These are phyloP conservation scores for Nectriaceae sp. DNA, from an alignment of 2,329 filamentous ascomycete genomes.

Conservation along the genomic window DNA sequence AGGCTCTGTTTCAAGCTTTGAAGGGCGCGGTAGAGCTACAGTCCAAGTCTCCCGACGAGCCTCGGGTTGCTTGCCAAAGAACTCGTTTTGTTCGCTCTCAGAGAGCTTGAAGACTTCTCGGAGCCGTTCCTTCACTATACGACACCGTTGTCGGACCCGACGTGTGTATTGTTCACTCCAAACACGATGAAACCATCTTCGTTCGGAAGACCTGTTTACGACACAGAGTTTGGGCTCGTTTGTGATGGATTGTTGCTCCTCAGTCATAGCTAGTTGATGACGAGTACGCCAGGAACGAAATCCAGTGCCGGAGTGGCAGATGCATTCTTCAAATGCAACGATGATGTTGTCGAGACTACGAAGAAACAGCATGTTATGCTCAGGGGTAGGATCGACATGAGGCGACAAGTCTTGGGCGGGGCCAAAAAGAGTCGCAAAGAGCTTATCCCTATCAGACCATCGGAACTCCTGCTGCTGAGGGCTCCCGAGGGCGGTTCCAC, in stretches of 20 bases:
- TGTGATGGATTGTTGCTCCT: constrained; percentile 1
- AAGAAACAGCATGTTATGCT: background rate
- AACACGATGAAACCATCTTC: background rate
- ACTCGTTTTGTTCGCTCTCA: constrained; percentile 6
- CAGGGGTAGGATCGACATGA: background rate
- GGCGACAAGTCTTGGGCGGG: background rate
- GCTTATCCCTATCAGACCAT: background rate
- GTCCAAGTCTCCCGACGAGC: constrained; percentile 3
- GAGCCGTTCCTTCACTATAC: background rate
- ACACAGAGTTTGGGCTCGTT: background rate
- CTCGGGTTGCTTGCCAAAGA: constrained; percentile 6
- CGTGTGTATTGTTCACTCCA: background rate
- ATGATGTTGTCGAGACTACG: constrained; percentile 24
- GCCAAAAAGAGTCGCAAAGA: background rate
- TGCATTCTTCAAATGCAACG: constrained; percentile 21
- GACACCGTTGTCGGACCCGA: background rate
- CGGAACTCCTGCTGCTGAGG: background rate
- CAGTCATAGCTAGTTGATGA: constrained; percentile 26
- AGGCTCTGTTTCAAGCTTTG: no score
- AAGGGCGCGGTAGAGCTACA: background rate
- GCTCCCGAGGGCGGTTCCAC: background rate
- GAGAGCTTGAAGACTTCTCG: background rate
- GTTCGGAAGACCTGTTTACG: background rate
- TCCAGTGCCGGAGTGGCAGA: constrained; percentile 22
- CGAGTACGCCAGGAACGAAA: constrained; percentile 20